Evolutionary conservation across 2,329 filamentous ascomycete genomes (phyloP).

Genomic region (Mycogone perniciosa): DNA sequence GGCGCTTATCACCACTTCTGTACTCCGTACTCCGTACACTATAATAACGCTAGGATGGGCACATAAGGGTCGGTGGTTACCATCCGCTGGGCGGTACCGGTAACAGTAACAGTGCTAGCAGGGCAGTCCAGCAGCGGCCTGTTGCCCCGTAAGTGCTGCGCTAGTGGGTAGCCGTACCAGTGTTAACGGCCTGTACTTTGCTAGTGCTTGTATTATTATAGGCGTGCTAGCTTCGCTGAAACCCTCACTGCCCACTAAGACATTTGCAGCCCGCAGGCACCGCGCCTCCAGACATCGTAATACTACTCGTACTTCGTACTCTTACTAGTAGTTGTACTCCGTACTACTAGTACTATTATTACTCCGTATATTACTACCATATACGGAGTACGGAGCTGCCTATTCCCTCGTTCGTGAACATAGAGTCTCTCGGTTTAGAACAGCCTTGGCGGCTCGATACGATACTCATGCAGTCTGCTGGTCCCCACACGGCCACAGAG

Average conservation of each 20-base stretch:
- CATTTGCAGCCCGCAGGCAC: background rate
- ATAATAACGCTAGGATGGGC: background rate
- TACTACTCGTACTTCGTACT: background rate
- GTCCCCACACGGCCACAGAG: too few species aligned
- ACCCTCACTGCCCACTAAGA: background rate
- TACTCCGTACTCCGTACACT: too few species aligned
- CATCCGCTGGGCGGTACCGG: too few species aligned
- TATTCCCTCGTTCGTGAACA: too few species aligned
- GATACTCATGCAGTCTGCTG: too few species aligned
- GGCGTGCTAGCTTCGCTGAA: background rate
- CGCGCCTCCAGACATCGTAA: background rate
- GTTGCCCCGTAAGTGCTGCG: too few species aligned
- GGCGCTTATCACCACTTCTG: constrained; percentile 1
- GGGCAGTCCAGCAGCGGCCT: too few species aligned
- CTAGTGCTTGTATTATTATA: background rate
- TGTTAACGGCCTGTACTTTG: too few species aligned
- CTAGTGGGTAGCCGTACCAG: too few species aligned
- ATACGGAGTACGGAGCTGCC: too few species aligned
- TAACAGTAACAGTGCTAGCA: too few species aligned
- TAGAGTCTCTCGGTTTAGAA: constrained; percentile 7
- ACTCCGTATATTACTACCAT: background rate
- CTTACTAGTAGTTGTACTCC: background rate
- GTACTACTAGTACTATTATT: background rate
- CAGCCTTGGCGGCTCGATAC: background rate
- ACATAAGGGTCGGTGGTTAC: background rate